Evolutionary conservation across 192 early-diverging fungal species (phyloP), one percentile per base, ranked within the genome.

Genomic region (Polychytrium aggregatum): DNA sequence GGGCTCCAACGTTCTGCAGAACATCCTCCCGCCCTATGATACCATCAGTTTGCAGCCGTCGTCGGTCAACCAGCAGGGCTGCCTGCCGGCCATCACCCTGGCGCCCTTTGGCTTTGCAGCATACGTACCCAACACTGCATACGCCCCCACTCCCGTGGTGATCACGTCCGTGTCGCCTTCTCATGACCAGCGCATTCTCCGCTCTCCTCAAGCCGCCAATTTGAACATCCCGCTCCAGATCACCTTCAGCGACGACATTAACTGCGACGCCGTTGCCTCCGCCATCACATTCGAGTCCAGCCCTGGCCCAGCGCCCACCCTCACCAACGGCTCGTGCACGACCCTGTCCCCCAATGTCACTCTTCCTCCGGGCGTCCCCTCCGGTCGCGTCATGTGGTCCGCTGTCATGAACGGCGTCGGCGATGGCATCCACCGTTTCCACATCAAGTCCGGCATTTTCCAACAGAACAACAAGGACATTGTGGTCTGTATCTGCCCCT

Each of bases 1-100:
- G 31, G 38, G 37, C 6, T 36, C 37, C 3, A 42, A 36, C 25
- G 25, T 33, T 33, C 6, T 49, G 18, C 17, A 21, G 7, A 38
- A 49, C 38, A 49, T 49, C 38, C 34, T 49, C 38, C 48, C 48
- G 21, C 48, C 48, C 38, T 49, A 39, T 33, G 31, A 47, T 7
- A 35, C 8, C 29, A 34, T 47, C 13, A 47, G n/a, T 8, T 47
- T 47, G 27, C 9, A n/a, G 25, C 9, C 11, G 8, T 14, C 17
- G 7, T 17, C 8, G 18, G 7, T 9, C 8, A 24, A 13, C 8
- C 8, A 24, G 14, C 17, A 22, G 13, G 46, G 46, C 8, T 47
- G 46, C 27, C 11, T 47, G 7, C 9, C 7, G n/a, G 8, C 8
- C 13, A 34, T 47, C 8, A 14, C 46, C 11, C 18, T 47, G 25